Base-by-base conservation (phyloP, 169 alveolate species). In the Perkinsus chesapeaki region DNA sequence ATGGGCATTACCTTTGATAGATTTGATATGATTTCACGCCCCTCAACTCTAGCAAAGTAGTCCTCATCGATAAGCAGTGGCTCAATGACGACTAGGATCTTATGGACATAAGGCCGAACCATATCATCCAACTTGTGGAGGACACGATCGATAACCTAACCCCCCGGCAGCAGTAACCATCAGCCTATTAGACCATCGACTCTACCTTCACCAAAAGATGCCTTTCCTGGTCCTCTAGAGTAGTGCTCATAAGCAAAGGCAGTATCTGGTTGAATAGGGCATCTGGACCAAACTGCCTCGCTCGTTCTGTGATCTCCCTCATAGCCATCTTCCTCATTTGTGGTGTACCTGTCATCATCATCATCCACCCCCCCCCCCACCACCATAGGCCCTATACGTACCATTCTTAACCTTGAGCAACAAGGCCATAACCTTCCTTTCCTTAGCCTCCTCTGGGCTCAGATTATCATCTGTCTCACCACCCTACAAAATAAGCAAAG, bases 41-140 rank as follows among this genome's bases (percentile, higher is more conserved):
- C 99, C 96, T 99, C 99, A 38, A 98, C 99, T 94, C 99, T 97
- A 0, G 99, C 99, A 94, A 98, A 99, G 95, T 98, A 98, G 94
- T 99, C 99, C 95, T 99, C 99, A 95, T 99, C 99, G 73, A 99
- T 98, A 37, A 99, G 96, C 96, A 99, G 97, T 0, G 99, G 99
- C 95, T 99, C 99, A 20, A 99, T 99, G 38, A 99, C 99, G 34
- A 98, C 99, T 93, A 99, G 95, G 31, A 99, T 99, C 96, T 99
- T 99, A 94, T 99, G 99, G 27, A 99, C 99, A 96, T 98, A 98
- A 0, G 99, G 99, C 31, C 99, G 97, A 38, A 99, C 99, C 92
- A 92, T 94, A 82, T 98, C 99, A 91, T 99, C 99, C 94, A 99
- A 94, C 95, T 99, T 98, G 95, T 98, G 98, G 39, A 99, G 95